Evolutionary conservation across 257 asterid species (phyloP).

Genomic region (Perilla frutescens): DNA sequence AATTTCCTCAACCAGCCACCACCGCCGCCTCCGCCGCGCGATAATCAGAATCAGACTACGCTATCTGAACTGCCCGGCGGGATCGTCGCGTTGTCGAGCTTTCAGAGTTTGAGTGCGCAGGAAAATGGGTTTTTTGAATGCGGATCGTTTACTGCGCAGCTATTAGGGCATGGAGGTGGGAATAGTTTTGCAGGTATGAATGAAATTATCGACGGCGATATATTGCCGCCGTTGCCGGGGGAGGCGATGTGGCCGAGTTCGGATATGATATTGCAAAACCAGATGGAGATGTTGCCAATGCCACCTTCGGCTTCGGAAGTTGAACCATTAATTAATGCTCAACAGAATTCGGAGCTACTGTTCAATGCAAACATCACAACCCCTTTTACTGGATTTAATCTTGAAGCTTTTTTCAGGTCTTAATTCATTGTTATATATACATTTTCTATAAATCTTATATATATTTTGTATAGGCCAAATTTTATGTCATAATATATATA

Average conservation of each 20-base stretch:
- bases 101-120: constrained; percentile 22
- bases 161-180: not conserved
- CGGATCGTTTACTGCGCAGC: constrained; percentile 18
- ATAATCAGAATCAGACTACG: not conserved
- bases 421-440: constrained; percentile 29
- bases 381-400: constrained; percentile 47
- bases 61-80: constrained; percentile 4
- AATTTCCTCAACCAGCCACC: constrained; percentile 62
- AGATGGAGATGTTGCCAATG: constrained; percentile 4
- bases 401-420: constrained; percentile 59
- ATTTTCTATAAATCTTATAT: not conserved
- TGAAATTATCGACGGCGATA: constrained; percentile 9
- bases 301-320: not conserved
- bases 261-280: constrained; percentile 32
- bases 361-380: constrained; percentile 30
- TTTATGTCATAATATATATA: not conserved
- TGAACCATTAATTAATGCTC: not conserved
- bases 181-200: constrained; percentile 15
- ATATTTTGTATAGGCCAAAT: constrained; percentile 31
- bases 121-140: constrained; percentile 38
- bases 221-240: constrained; percentile 52
- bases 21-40: constrained; percentile 25
- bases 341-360: constrained; percentile 26
- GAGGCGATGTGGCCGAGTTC: constrained; percentile 50
- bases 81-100: constrained; percentile 35